Percentiles rank a stretch among this genome's conserved stretches.
These are phyloP conservation scores for Pestalotiopsis sp. DNA, from an alignment of 2,329 filamentous ascomycete species.

Conservation along the genomic window DNA sequence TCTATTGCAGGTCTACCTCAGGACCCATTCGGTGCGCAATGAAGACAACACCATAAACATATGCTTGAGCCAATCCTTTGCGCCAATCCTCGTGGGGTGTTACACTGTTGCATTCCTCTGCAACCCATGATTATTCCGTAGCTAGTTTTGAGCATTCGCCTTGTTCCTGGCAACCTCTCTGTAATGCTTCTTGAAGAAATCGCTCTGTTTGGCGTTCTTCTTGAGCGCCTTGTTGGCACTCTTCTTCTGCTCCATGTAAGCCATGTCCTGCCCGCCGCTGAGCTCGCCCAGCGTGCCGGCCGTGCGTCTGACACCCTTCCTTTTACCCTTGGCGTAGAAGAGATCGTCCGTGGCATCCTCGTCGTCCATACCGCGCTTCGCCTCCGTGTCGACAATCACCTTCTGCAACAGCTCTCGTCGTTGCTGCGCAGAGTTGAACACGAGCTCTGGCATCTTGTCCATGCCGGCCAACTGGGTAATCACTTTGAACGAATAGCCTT, in stretches of 20 bases:
- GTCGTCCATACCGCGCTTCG: constrained; percentile 60
- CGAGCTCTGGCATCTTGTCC: constrained; percentile 78
- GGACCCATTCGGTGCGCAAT: neutral
- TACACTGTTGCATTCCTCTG: neutral
- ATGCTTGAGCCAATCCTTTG: neutral
- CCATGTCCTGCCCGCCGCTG: constrained; percentile 94
- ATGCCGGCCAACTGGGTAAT: constrained; percentile 95
- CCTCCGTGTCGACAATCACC: constrained; percentile 86
- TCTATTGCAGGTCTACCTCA: neutral
- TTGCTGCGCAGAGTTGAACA: constrained; percentile 78
- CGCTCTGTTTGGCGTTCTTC: constrained; percentile 61
- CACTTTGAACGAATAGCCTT: constrained; percentile 98
- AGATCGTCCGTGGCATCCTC: constrained; percentile 63
- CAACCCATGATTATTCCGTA: neutral
- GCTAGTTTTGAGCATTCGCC: constrained; percentile 18
- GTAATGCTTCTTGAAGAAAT: constrained; percentile 69
- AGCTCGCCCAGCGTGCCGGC: constrained; percentile 85
- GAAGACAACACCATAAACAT: neutral
- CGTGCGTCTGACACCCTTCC: constrained; percentile 71
- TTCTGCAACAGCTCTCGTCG: constrained; percentile 86
- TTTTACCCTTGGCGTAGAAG: constrained; percentile 42
- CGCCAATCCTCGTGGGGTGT: neutral
- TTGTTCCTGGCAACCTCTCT: constrained; percentile 61
- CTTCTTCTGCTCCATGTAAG: constrained; percentile 86
- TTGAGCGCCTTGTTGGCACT: constrained; percentile 69